Percentiles rank a stretch among this genome's conserved stretches.
phyloP scores from a whole-genome alignment of 306 rosid species.

The Erythrophleum fordii region DNA sequence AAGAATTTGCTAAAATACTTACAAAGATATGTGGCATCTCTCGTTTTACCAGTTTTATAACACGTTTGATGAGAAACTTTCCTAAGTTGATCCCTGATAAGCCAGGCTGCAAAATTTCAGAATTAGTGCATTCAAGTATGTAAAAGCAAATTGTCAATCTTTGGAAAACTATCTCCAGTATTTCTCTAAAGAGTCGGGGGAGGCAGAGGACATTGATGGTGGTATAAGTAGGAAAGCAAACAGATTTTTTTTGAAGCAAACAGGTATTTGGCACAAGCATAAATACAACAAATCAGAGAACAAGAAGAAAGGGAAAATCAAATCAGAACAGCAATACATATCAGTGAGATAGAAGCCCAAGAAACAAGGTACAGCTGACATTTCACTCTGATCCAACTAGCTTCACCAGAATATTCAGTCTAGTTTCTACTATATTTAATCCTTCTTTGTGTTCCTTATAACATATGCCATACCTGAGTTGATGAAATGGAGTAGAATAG shows the following conservation, averaged over 20 bases:
- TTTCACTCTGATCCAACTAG: slow-evolving; percentile 30
- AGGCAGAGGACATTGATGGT: slow-evolving; percentile 4
- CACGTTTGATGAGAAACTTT: slow-evolving; percentile 91
- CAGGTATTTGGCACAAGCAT: slow-evolving; percentile 25
- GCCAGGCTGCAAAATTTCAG: slow-evolving; percentile 74
- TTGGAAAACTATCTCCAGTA: slow-evolving; percentile 4
- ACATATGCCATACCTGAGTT: slow-evolving; percentile 71
- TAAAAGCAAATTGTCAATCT: slow-evolving; percentile 2
- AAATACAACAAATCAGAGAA: slow-evolving; percentile 21
- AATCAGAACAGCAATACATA: slow-evolving; percentile 30
- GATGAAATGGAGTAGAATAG: slow-evolving; percentile 95
- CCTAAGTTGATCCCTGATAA: slow-evolving; percentile 94
- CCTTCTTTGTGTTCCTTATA: neutral
- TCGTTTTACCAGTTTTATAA: slow-evolving; percentile 81
- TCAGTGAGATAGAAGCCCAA: slow-evolving; percentile 26
- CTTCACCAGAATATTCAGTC: slow-evolving; percentile 17
- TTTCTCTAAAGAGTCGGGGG: slow-evolving; percentile 1
- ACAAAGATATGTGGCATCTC: slow-evolving; percentile 89
- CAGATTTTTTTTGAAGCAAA: slow-evolving; percentile 9
- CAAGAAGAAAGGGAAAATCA: neutral
- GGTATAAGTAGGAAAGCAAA: slow-evolving; percentile 26
- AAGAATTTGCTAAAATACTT: slow-evolving; percentile 49
- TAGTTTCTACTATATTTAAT: slow-evolving; percentile 28
- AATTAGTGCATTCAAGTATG: slow-evolving; percentile 38
- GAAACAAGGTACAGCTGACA: slow-evolving; percentile 30